These are phyloP conservation scores for Leccinum fibrillosum DNA, from an alignment of 768 basidiomycete species.

Conservation along the genomic window DNA sequence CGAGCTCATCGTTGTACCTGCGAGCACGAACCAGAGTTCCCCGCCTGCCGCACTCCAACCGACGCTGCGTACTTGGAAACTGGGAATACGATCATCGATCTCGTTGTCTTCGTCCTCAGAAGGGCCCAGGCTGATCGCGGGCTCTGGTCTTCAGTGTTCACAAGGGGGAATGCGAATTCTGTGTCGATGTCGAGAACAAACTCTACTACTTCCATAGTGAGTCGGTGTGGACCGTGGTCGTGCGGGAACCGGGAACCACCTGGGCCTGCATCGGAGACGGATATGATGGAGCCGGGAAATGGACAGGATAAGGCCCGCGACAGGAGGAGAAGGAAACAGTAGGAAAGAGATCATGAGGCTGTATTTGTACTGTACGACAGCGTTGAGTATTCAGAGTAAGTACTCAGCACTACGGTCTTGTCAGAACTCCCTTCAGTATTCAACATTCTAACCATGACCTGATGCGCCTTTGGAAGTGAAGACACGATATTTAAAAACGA, in stretches of 20 bases:
- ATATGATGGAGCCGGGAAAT: neutral
- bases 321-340: too few species aligned
- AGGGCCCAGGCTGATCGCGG: neutral
- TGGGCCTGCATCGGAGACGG: constrained; percentile 24
- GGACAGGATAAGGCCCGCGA: constrained; percentile 1
- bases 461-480: too few species aligned
- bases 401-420: too few species aligned
- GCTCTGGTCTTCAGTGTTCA: too few species aligned
- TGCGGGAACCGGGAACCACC: constrained; percentile 29
- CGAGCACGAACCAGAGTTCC: constrained; percentile 36
- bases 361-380: too few species aligned
- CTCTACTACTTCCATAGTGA: neutral
- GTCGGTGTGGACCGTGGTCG: constrained; percentile 10
- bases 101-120: neutral
- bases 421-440: too few species aligned
- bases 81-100: neutral
- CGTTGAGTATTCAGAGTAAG: too few species aligned
- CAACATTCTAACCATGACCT: too few species aligned
- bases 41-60: constrained; percentile 29
- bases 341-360: too few species aligned
- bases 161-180: neutral
- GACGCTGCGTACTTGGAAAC: constrained; percentile 38
- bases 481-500: too few species aligned
- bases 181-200: neutral
- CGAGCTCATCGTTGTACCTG: constrained; percentile 45